Evolutionary conservation across 768 basidiomycete genomes (phyloP).

Genomic region (Hygrophorus russula): DNA sequence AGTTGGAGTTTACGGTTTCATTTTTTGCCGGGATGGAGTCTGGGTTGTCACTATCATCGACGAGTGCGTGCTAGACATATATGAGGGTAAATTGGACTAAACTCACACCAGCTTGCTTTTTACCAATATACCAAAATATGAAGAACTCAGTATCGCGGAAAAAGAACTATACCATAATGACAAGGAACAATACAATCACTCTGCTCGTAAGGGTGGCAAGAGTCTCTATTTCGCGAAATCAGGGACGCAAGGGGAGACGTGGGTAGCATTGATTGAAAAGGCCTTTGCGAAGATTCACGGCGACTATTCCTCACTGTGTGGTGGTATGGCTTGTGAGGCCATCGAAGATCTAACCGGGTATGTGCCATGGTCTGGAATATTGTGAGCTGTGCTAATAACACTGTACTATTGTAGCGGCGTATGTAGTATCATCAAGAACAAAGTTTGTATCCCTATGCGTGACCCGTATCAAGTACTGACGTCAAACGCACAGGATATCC

Average conservation of each 20-base stretch:
- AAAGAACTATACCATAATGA: conserved; percentile 39
- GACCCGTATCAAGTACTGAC: background rate
- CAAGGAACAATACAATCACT: conserved; percentile 32
- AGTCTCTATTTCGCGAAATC: conserved; percentile 39
- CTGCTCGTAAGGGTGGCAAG: conserved; percentile 35
- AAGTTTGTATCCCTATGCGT: conserved; percentile 9
- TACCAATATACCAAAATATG: conserved; percentile 40
- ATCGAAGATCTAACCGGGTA: conserved; percentile 51
- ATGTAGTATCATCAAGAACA: conserved; percentile 7
- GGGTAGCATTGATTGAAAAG: conserved; percentile 49
- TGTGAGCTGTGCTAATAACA: background rate
- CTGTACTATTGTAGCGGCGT: conserved; percentile 1
- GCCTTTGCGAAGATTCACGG: conserved; percentile 49
- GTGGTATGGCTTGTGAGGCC: conserved; percentile 35
- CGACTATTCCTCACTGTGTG: conserved; percentile 30
- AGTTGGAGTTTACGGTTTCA: conserved; percentile 47
- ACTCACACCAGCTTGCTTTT: conserved; percentile 28
- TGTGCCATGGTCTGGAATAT: no score
- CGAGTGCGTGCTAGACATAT: conserved; percentile 26
- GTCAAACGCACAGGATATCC: conserved; percentile 30
- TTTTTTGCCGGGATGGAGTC: conserved; percentile 40
- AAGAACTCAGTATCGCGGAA: conserved; percentile 28
- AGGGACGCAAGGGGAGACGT: conserved; percentile 37
- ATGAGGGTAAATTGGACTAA: background rate
- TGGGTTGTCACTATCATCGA: conserved; percentile 48